Conservation (phyloP, 441 rosid genomes). For the Macaranga tanarius region DNA sequence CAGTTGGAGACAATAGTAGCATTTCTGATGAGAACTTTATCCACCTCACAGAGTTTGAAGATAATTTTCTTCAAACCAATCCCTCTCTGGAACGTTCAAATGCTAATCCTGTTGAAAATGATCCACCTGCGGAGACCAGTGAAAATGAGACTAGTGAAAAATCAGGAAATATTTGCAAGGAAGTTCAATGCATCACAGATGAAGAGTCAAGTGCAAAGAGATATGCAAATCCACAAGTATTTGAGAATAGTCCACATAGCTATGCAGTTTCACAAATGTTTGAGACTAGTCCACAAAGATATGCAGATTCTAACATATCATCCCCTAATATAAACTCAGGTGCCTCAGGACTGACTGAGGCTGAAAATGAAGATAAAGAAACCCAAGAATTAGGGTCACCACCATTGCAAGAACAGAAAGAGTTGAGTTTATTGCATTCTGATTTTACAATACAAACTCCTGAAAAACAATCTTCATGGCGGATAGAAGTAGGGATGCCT, state of each 20-base stretch:
- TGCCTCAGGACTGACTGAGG: constrained; percentile 34
- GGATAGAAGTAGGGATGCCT: constrained; percentile 40
- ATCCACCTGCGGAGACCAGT: constrained; percentile 32
- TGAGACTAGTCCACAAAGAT: constrained; percentile 30
- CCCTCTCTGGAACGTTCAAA: constrained; percentile 43
- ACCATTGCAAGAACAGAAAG: constrained; percentile 33
- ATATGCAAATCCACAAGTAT: constrained; percentile 30
- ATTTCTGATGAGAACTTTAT: constrained; percentile 58
- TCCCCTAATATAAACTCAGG: constrained; percentile 35
- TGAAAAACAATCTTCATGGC: constrained; percentile 41
- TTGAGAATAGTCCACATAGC: constrained; percentile 27
- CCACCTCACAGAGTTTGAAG: constrained; percentile 54
- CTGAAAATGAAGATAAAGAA: constrained; percentile 37
- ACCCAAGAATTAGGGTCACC: constrained; percentile 35
- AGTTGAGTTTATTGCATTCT: constrained; percentile 26
- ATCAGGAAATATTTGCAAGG: constrained; percentile 54
- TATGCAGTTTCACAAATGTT: constrained; percentile 32
- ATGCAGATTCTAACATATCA: constrained; percentile 31
- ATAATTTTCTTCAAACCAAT: constrained; percentile 36
- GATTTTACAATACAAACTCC: constrained; percentile 42
- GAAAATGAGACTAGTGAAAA: constrained; percentile 46
- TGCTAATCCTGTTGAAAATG: constrained; percentile 34
- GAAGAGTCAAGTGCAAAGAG: constrained; percentile 38
- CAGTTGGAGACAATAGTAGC: constrained; percentile 50
- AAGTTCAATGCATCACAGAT: constrained; percentile 54